Evolutionary conservation across 2,329 filamentous ascomycete species (phyloP), one percentile per base, ranked within the genome.

Genomic region (Tothia fuscella): DNA sequence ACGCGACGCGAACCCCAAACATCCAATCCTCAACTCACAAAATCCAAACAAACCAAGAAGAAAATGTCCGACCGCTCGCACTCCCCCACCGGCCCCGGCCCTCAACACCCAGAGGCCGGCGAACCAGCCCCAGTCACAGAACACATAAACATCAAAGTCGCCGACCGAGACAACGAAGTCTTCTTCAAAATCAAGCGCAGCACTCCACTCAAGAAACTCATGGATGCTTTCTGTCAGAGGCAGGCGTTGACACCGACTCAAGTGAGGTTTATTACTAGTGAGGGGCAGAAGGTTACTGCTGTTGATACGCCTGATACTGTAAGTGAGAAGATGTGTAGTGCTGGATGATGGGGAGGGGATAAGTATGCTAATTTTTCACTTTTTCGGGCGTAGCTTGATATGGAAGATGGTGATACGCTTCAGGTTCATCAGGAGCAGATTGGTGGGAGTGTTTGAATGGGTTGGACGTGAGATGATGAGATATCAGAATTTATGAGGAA

Each of bases 181-280:
- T 98, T 96, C 64, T 98, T 98, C 72, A 98, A 98, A 72, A 98
- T 98, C 69, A 98, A 98, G 80, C 78, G 88, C 29, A 87, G 82
- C 17, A 98, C 91, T 1, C 84, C 87, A 61, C 76, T 98, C 2
- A 91, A 94, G 67, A 98, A 98, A 71, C 72, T 98, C 42, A 98
- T 98, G 91, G 82, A 86, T 47, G 91, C 91, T 16, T 98, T 96
- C 63, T 98, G 91, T 63, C 89, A 96, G 51, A 78, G 91, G 19
- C 88, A 95, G 61, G 91, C 91, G 53, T 96, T 96, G 70, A 76
- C 80, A 25, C 67, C 80, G 5, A 76, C 70, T 24, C 89, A 84
- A 4, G 89, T 96, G 35, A 81, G 91, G 22, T 98, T 98, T 63
- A 71, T 98, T 1, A 96, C 96, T 54, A n/a, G n/a, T n/a, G 91